These are phyloP conservation scores for Allantophomopsis cytisporea DNA, from an alignment of 2,329 filamentous ascomycete species.

Conservation along the genomic window DNA sequence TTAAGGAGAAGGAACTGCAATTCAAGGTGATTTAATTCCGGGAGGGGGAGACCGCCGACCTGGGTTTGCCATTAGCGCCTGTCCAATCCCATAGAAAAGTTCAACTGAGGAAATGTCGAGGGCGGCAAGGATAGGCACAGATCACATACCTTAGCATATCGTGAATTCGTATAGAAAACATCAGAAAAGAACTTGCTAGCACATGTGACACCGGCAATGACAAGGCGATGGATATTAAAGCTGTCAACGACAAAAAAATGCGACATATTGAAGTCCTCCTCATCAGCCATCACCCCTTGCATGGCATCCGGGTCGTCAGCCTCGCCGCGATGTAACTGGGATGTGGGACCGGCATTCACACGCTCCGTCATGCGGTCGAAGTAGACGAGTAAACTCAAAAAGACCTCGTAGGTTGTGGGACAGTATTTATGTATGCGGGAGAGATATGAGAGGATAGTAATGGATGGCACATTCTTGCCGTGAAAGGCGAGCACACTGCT, in stretches of 20 bases:
- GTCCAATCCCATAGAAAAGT: conserved; percentile 3
- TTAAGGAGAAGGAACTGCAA: conserved; percentile 92
- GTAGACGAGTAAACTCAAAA: conserved; percentile 87
- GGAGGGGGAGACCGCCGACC: conserved; percentile 86
- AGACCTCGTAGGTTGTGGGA: conserved; percentile 95
- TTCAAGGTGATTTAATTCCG: conserved; percentile 91
- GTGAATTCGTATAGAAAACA: conserved; percentile 97
- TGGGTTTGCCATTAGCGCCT: conserved; percentile 22
- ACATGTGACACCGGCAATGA: conserved; percentile 94
- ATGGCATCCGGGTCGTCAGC: conserved; percentile 16
- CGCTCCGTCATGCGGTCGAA: conserved; percentile 98
- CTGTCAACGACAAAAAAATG: conserved; percentile 93
- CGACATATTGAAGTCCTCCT: conserved; percentile 27
- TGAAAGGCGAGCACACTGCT: conserved; percentile 85
- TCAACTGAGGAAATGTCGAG: too few relatives aligned
- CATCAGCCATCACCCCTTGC: background rate
- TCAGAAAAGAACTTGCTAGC: conserved; percentile 99
- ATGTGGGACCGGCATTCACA: conserved; percentile 70
- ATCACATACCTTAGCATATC: conserved; percentile 83
- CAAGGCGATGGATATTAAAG: conserved; percentile 94
- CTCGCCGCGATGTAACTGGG: conserved; percentile 35
- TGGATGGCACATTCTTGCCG: conserved; percentile 93
- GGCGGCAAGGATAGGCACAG: too few relatives aligned
- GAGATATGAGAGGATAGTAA: conserved; percentile 91
- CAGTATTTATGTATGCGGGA: conserved; percentile 98